Evolutionary conservation across 2,329 filamentous ascomycete species (phyloP).

Genomic region (Trichoderma breve): DNA sequence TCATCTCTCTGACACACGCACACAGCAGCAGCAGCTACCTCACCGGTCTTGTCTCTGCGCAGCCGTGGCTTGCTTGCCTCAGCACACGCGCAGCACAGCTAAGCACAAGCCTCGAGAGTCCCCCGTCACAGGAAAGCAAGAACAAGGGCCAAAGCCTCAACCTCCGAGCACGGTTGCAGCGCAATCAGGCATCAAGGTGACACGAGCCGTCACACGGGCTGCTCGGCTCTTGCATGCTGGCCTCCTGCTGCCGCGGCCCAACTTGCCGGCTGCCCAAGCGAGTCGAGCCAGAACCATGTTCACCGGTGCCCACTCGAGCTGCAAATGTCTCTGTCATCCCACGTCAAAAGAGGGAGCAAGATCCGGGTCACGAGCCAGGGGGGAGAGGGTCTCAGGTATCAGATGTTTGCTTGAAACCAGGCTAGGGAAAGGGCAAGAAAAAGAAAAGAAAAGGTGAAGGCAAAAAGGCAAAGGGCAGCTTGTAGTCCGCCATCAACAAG

Average conservation of each 20-base stretch:
- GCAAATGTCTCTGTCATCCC: slow-evolving; percentile 9
- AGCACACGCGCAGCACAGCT: background rate
- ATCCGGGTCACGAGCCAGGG: slow-evolving; percentile 7
- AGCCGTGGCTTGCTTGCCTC: slow-evolving; percentile 10
- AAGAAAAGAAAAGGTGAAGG: background rate
- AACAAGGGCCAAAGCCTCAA: background rate
- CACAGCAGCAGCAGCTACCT: background rate
- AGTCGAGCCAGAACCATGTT: slow-evolving; percentile 16
- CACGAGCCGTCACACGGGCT: slow-evolving; percentile 17
- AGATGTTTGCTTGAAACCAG: background rate
- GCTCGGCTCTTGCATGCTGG: slow-evolving; percentile 12
- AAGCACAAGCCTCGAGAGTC: background rate
- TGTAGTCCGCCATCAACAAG: background rate
- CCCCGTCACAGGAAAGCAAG: background rate
- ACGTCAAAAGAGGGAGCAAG: background rate
- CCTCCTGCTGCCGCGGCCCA: slow-evolving; percentile 10
- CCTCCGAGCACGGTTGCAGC: background rate
- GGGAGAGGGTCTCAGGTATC: background rate
- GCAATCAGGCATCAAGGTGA: slow-evolving; percentile 18
- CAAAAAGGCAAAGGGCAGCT: background rate
- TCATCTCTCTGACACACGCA: background rate
- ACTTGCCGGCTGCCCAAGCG: slow-evolving; percentile 17
- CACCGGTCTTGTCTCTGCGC: slow-evolving; percentile 7
- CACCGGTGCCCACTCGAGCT: slow-evolving; percentile 17
- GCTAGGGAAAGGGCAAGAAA: background rate